Base-by-base conservation (phyloP, 2,329 filamentous ascomycete species). In the Aspergillus tanneri region DNA sequence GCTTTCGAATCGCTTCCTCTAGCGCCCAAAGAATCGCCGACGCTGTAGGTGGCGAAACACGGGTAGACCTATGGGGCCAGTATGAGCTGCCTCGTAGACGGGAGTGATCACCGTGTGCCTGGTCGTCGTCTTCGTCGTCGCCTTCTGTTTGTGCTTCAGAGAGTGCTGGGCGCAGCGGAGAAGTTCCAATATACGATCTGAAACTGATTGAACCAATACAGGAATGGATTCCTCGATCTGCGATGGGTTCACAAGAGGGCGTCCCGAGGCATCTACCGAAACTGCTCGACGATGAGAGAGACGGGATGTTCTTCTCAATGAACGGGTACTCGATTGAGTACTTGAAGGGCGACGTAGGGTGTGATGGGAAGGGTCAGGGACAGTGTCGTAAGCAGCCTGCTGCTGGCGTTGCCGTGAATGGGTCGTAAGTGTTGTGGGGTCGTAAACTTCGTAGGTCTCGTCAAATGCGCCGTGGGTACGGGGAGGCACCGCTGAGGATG, bases 11-110 rank as follows among this genome's bases (percentile, higher is more conserved):
- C 28, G 89, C 90, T 75, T 95, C 90, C 76, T 97, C 91, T 48
- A 97, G 82, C 28, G 90, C 84, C 76, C 88, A 97, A 61, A 95
- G 85, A 66, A 99, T 91, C 28, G 93, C 92, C 69, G 87, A 88
- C 56, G 89, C 88, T 38, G 90, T 96, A 56, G 88, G 84, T 60
- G 83, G 86, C 39, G 90, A 96, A 69, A 96, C 85, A 62, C 83
- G 84, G 52, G 66, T 71, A 9, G 65, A 71, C 48, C 72, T 66
- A 46, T 58, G 61, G 69, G 80, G 69, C 81, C 81, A 67, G 73
- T 81, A 72, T 67, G 80, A 65, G 64, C 77, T 59, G 65, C 70
- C 55, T 30, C 57, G 58, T 43, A 50, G 61, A 40, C 57, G 56
- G 39, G 59, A 56, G 2, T 62, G 57, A 28, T 68, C 62, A 49